A percentile compares a stretch with the other conserved stretches of the same genome.
phyloP scores from a whole-genome alignment of 2,329 filamentous ascomycete genomes.

The Stagonosporopsis tanaceti region DNA sequence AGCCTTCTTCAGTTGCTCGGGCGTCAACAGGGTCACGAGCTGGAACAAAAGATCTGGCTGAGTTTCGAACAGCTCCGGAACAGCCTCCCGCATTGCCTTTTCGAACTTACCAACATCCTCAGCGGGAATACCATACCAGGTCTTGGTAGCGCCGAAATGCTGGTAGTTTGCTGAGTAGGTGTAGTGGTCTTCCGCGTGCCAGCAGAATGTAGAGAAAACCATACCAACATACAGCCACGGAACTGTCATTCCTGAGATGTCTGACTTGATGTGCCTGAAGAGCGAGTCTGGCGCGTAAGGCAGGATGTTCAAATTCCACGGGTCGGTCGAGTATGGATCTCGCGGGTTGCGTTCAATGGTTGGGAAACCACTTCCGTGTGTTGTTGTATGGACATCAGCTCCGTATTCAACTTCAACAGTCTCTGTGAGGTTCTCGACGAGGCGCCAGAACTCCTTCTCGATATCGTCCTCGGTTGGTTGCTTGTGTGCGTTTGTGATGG shows the following conservation, averaged over 20 bases:
- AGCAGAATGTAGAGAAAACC: conserved; percentile 99
- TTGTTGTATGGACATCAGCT: conserved; percentile 97
- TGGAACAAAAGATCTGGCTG: conserved; percentile 97
- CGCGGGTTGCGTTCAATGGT: conserved; percentile 90
- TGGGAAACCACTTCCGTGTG: conserved; percentile 95
- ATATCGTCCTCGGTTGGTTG: conserved; percentile 94
- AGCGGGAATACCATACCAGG: conserved; percentile 97
- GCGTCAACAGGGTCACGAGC: conserved; percentile 92
- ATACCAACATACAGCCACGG: conserved; percentile 99
- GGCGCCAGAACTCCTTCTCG: conserved; percentile 94
- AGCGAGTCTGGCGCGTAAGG: conserved; percentile 90
- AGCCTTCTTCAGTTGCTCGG: conserved; percentile 90
- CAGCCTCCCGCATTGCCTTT: conserved; percentile 90
- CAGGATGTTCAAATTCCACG: conserved; percentile 94
- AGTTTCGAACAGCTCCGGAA: conserved; percentile 95
- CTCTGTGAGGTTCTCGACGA: conserved; percentile 92
- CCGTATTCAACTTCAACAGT: conserved; percentile 98
- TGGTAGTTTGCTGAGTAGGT: conserved; percentile 98
- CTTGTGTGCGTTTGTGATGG: conserved; percentile 78
- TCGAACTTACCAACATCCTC: conserved; percentile 96
- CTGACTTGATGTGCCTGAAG: conserved; percentile 96
- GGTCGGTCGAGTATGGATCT: conserved; percentile 85
- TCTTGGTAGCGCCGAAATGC: conserved; percentile 97
- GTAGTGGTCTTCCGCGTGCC: conserved; percentile 99
- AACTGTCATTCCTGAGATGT: conserved; percentile 98